Base-by-base conservation (phyloP, 2,329 filamentous ascomycete species). In the Ascochyta viciae-villosae region DNA sequence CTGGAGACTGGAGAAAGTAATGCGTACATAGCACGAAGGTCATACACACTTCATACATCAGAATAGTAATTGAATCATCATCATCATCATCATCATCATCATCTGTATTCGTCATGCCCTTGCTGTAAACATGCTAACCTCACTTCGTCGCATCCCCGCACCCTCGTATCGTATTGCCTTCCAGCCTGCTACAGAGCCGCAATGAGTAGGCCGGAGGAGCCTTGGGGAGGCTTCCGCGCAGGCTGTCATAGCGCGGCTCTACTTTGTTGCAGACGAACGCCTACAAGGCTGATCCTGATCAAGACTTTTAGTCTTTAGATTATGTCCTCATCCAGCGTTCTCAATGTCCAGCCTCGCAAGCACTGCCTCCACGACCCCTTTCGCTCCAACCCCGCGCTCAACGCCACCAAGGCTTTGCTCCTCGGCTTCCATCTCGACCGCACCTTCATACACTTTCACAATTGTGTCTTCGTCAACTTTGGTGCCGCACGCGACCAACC, bases 381-480 rank as follows among this genome's bases (percentile, higher is more conserved):
- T 73, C 0, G 72, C 69, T 4, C 71, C 72, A 7, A 66, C 54
- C 1, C 70, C 71, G 27, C 50, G 67, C 26, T 70, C 62, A 27
- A 74, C 64, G 24, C 59, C 85, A 24, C 86, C 87, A 19, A 82
- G 80, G 1, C 83, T 80, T 15, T 85, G 82, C 61, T 85, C 83
- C 57, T 85, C 81, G 46, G 87, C 81, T 15, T 86, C 87, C 70
- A 94, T 80, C 67, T 96, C 90, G 2, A 96, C 81, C 27, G 90
- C 90, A 60, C 89, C 90, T 49, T 89, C 86, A 72, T 98, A 99
- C 0, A 90, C 92, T 67, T 82, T 87, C 66, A 87, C 89, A 22
- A 98, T 89, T 74, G 87, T 93, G 39, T 95, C 91, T 78, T 98
- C 94, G 66, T 98, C 95, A 26, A 99, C 92, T 55, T 88, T 86